Percentiles rank a stretch among this genome's conserved stretches.
Evolutionary conservation across 2,329 filamentous ascomycete species (phyloP).

Genomic region (Cytospora piceicola): DNA sequence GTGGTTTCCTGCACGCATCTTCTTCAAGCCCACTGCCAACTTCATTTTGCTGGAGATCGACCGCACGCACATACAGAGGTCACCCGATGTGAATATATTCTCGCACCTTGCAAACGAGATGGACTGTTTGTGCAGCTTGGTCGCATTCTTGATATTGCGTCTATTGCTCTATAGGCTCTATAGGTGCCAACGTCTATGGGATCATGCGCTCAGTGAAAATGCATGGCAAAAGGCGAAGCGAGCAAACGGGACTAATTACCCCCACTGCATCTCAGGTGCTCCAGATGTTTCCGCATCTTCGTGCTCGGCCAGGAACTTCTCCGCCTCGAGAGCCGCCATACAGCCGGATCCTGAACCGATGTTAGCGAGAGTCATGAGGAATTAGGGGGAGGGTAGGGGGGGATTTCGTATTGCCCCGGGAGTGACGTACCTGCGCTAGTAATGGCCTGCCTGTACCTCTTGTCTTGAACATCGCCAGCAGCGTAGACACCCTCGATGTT

Average conservation of each 20-base stretch:
- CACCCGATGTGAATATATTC: background rate
- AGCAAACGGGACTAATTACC: slow-evolving; percentile 30
- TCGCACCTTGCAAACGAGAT: slow-evolving; percentile 1
- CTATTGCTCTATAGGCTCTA: slow-evolving; percentile 22
- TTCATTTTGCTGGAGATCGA: background rate
- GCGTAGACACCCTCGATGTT: slow-evolving; percentile 92
- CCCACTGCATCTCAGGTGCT: slow-evolving; percentile 32
- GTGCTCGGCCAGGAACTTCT: slow-evolving; percentile 84
- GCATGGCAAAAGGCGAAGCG: background rate
- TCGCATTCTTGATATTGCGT: slow-evolving; percentile 7
- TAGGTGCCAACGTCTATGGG: slow-evolving; percentile 18
- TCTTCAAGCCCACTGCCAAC: too few relatives aligned
- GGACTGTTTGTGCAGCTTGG: background rate
- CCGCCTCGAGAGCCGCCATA: slow-evolving; percentile 92
- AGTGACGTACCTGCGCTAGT: slow-evolving; percentile 83
- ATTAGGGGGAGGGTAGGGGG: background rate
- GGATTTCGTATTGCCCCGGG: background rate
- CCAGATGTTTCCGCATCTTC: slow-evolving; percentile 37
- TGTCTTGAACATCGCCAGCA: slow-evolving; percentile 97
- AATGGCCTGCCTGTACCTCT: slow-evolving; percentile 96
- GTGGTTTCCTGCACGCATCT: too few relatives aligned
- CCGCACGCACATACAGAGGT: background rate
- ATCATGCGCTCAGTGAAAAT: slow-evolving; percentile 1
- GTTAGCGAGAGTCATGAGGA: slow-evolving; percentile 33
- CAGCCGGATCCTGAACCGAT: slow-evolving; percentile 76